A percentile compares a stretch with the other conserved stretches of the same genome.
Conservation (phyloP, 192 early-diverging fungal genomes). For the Phlyctochytrium arcticum region DNA sequence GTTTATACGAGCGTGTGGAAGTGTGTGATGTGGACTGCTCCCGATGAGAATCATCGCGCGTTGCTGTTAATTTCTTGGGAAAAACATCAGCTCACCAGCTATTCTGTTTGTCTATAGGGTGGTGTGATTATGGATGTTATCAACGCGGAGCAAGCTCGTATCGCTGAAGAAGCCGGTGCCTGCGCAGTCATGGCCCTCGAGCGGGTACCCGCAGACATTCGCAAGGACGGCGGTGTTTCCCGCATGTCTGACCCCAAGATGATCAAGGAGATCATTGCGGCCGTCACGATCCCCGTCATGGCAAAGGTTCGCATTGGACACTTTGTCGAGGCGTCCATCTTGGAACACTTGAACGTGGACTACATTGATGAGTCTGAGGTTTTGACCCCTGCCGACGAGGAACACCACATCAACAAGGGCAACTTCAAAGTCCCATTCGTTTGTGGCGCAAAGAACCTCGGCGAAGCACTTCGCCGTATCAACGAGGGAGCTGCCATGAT, state of each 20-base stretch:
- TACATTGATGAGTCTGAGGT: constrained; percentile 99
- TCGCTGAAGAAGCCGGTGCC: constrained; percentile 96
- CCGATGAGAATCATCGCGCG: too few relatives aligned
- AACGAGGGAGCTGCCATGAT: constrained; percentile 98
- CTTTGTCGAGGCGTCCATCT: constrained; percentile 97
- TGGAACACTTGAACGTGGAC: constrained; percentile 86
- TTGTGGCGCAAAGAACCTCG: constrained; percentile 94
- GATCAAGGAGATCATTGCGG: constrained; percentile 93
- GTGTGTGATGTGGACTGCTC: too few relatives aligned
- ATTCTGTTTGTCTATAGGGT: constrained; percentile 53
- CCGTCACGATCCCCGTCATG: constrained; percentile 98
- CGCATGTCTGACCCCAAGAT: constrained; percentile 98
- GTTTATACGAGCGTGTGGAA: neutral
- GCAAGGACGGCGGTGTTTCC: constrained; percentile 91
- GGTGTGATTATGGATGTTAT: constrained; percentile 99
- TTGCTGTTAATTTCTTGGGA: too few relatives aligned
- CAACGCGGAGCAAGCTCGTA: constrained; percentile 94
- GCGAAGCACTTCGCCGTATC: constrained; percentile 95
- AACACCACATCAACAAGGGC: constrained; percentile 94
- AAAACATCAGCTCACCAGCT: neutral
- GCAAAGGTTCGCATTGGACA: constrained; percentile 98
- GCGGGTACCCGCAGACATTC: constrained; percentile 98
- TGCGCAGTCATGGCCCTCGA: constrained; percentile 97
- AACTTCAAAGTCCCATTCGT: constrained; percentile 92
- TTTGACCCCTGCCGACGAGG: constrained; percentile 91